Conservation (phyloP, 164 flowering plant species). For the Litsea cubeba region DNA sequence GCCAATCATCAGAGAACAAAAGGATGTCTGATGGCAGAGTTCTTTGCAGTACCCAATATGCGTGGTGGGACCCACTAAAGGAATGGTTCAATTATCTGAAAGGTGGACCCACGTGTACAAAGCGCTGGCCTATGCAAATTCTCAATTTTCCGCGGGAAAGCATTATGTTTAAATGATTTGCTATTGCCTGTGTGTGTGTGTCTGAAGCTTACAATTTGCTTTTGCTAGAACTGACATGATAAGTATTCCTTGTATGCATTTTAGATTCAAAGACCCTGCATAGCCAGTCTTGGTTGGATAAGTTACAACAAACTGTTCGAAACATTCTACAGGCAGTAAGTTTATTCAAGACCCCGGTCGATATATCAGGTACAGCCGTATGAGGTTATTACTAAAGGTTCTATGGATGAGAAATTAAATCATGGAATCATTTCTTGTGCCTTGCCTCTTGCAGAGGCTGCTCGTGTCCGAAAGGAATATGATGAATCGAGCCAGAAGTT, state of each 20-base stretch:
- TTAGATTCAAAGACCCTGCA: constrained; percentile 36
- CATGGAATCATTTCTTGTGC: not conserved
- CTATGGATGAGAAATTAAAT: not conserved
- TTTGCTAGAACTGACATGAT: not conserved
- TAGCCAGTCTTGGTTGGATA: constrained; percentile 81
- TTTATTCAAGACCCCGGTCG: constrained; percentile 65
- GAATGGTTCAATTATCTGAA: not conserved
- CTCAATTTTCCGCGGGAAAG: not conserved
- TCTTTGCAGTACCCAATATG: not conserved
- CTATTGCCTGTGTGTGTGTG: too few relatives aligned
- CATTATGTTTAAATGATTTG: not conserved
- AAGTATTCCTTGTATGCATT: not conserved
- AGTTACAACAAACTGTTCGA: constrained; percentile 67
- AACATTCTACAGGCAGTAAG: constrained; percentile 65
- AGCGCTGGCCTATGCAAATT: not conserved
- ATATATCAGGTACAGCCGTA: constrained; percentile 53
- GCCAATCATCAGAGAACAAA: not conserved
- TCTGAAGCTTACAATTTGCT: too few relatives aligned
- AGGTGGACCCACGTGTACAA: not conserved
- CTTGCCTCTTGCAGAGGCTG: constrained; percentile 60
- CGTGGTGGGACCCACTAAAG: not conserved
- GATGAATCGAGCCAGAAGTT: constrained; percentile 76
- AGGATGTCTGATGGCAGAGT: not conserved
- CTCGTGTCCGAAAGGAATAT: constrained; percentile 80
- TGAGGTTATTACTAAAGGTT: not conserved